Evolutionary conservation across 2,329 filamentous ascomycete genomes (phyloP), one percentile per base, ranked within the genome.

Genomic region (Sclerotinia subarctica): DNA sequence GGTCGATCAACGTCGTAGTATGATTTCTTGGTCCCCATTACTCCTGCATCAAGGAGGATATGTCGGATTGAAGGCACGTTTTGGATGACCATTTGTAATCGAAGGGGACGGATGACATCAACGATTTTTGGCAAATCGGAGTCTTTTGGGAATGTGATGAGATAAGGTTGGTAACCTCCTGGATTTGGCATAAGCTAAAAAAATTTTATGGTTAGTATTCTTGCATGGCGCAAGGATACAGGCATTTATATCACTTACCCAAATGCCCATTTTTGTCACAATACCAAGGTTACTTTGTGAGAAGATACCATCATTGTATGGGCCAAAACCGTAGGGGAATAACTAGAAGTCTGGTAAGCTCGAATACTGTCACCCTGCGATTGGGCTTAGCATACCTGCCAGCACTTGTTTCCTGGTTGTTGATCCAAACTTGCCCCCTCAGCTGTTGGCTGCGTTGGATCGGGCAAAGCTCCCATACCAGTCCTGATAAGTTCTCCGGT

Each of bases 211-310:
- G 29, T 62, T 35, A 62, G 46, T 51, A 38, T 19, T 19, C 2
- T 38, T 1, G 35, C n/a, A 24, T 51, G n/a, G n/a, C n/a, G 6
- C 46, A 38, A 26, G 3, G 26, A 51, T 2, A 24, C 21, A n/a
- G 29, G 26, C 32, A 8, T 38, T 51, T 8, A 26, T 10, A 19
- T 49, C n/a, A 62, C 53, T 63, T 49, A 68, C 68, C 68, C 69
- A 81, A 47, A 86, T 71, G 26, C 72, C 84, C 79, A 86, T 83
- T 74, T 86, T 85, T 3, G 82, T 82, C 8, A 85, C 81, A 47
- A 86, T 82, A 44, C 83, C 84, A 17, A 85, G 78, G 68, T 82
- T 84, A 26, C 79, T 81, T 72, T 86, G 83, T 0, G 81, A 79
- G 71, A 86, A 86, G 19, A 86, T 79, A 2, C 82, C 82, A 69